These are phyloP conservation scores for Rhizopogon sp. DNA, from an alignment of 768 basidiomycete genomes.

Conservation along the genomic window DNA sequence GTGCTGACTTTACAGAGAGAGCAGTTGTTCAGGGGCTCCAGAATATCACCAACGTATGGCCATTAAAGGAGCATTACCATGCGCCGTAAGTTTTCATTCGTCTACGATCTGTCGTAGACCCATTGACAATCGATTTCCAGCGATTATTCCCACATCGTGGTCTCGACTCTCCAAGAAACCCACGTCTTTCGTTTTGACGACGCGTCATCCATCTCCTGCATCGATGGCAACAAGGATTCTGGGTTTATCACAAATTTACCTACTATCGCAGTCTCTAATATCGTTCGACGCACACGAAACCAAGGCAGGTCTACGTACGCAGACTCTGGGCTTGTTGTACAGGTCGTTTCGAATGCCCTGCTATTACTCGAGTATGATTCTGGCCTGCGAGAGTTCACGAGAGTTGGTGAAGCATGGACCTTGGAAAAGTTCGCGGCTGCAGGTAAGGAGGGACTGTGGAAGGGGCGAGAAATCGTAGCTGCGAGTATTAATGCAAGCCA, in stretches of 20 bases:
- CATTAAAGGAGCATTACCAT: constrained; percentile 42
- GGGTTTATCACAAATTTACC: constrained; percentile 45
- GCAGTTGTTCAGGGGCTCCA: constrained; percentile 54
- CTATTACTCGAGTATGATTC: constrained; percentile 53
- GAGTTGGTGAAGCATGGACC: constrained; percentile 36
- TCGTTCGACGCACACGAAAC: constrained; percentile 30
- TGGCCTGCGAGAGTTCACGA: constrained; percentile 35
- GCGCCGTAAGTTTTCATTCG: constrained; percentile 37
- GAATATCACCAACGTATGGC: constrained; percentile 58
- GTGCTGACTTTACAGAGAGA: constrained; percentile 71
- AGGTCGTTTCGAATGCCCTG: constrained; percentile 61
- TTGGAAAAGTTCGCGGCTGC: constrained; percentile 22
- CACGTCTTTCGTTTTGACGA: constrained; percentile 48
- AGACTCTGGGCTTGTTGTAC: constrained; percentile 57
- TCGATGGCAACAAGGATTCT: constrained; percentile 36
- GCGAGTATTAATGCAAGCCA: constrained; percentile 70
- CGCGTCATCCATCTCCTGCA: constrained; percentile 11
- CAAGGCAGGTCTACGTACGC: constrained; percentile 25
- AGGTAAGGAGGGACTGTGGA: constrained; percentile 15
- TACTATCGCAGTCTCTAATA: constrained; percentile 63
- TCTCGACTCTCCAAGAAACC: constrained; percentile 54
- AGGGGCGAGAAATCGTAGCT: constrained; percentile 49
- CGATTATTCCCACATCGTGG: constrained; percentile 49
- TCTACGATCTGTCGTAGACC: background rate
- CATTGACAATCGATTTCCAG: constrained; percentile 26